These are phyloP conservation scores for Cryptococcus floricola DNA, from an alignment of 1,284 basidiomycete genomes.

Conservation along the genomic window DNA sequence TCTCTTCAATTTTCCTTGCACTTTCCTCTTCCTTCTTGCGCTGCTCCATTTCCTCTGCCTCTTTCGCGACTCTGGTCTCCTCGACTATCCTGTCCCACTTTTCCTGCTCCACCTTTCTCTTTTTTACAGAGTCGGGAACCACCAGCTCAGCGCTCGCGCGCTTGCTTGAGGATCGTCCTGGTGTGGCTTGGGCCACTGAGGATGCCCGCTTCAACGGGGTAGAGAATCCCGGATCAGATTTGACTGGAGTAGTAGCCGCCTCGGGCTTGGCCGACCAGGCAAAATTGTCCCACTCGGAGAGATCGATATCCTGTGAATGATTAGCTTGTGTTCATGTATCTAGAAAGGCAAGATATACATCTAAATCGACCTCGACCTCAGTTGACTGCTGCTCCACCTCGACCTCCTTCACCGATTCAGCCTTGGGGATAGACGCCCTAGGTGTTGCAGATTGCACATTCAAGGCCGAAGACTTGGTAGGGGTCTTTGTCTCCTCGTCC, in stretches of 20 bases:
- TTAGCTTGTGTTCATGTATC: not conserved
- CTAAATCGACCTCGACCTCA: not conserved
- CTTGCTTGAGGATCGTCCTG: not conserved
- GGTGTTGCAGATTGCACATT: not conserved
- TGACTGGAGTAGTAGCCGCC: no score
- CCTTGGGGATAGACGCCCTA: not conserved
- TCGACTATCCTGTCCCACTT: constrained; percentile 1
- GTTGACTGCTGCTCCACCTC: not conserved
- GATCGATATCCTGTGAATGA: not conserved
- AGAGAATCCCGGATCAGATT: no score
- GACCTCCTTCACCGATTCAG: not conserved
- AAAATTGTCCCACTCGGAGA: not conserved
- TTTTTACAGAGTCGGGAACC: not conserved
- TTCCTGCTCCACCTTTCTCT: not conserved
- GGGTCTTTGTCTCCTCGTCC: not conserved
- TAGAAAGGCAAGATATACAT: not conserved
- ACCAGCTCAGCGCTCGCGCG: not conserved
- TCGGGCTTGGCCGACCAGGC: not conserved
- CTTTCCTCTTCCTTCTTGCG: constrained; percentile 5
- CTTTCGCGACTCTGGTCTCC: not conserved
- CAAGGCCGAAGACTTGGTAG: not conserved
- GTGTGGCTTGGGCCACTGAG: no score
- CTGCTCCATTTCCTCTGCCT: constrained; percentile 1
- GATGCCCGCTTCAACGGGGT: no score
- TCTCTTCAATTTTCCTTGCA: not conserved